Percentiles rank a stretch among this genome's conserved stretches.
These are phyloP conservation scores for Psilocybe subaeruginosa DNA, from an alignment of 768 basidiomycete genomes.

Conservation along the genomic window DNA sequence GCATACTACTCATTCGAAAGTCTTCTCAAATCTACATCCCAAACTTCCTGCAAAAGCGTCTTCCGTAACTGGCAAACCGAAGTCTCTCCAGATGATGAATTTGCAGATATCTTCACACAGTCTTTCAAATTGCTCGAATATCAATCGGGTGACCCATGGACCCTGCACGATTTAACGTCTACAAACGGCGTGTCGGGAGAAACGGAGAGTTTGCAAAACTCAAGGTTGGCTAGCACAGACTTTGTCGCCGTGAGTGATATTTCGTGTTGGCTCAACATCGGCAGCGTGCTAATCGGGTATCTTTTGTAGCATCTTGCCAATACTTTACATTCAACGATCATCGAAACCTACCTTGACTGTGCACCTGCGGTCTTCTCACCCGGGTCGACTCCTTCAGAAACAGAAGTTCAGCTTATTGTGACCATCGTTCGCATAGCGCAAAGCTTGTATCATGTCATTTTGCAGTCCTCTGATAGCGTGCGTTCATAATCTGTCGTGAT, in stretches of 20 bases:
- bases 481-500: conserved; percentile 23
- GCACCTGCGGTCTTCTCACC: conserved; percentile 84
- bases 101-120: conserved; percentile 35
- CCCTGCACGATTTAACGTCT: conserved; percentile 31
- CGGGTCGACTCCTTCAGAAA: conserved; percentile 55
- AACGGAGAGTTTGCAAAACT: conserved; percentile 3
- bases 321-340: conserved; percentile 75
- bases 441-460: conserved; percentile 59
- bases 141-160: conserved; percentile 30
- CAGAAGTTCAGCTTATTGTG: conserved; percentile 62
- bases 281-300: not conserved
- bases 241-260: conserved; percentile 23
- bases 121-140: conserved; percentile 23
- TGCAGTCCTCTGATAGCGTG: conserved; percentile 45
- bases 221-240: conserved; percentile 11
- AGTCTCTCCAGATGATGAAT: conserved; percentile 35
- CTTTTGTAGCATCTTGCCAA: conserved; percentile 62
- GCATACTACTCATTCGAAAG: conserved; percentile 60
- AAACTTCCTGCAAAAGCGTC: conserved; percentile 6
- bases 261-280: not conserved
- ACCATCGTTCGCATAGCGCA: conserved; percentile 59
- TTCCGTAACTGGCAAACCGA: conserved; percentile 36
- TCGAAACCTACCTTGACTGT: conserved; percentile 86
- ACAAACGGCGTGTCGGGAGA: conserved; percentile 4
- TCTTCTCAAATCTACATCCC: conserved; percentile 36